Evolutionary conservation across 208 protist species (phyloP), one percentile per base, ranked within the genome.

Genomic region (Trypanosoma scelopori): DNA sequence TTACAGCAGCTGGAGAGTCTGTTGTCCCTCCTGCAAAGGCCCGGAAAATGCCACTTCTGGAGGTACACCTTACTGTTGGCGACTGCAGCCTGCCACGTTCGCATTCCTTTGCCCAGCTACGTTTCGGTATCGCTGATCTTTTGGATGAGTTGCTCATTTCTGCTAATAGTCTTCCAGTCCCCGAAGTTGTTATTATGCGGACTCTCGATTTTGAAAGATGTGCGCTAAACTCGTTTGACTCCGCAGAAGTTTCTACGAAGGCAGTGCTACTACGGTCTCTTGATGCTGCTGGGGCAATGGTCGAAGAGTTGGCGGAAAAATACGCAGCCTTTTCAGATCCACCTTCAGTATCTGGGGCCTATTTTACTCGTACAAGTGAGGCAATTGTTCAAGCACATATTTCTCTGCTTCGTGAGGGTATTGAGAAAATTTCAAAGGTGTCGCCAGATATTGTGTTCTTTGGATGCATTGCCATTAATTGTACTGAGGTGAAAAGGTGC

Each of bases 391-490:
- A 74, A 32, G 43, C 62, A 15, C 59, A 85, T 32, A 58, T 89
- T 22, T 22, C 41, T 16, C 46, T 65, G 6, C 63, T 91, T 59
- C 72, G 79, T 43, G 70, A 81, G 41, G 79, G 58, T 22, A 62
- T 91, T n/a, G 20, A 18, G 18, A 73, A 49, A 43, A 79, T 95
- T 71, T 32, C 59, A 30, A 75, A 62, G 25, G 60, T 62, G n/a
- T 87, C 87, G 13, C 71, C 65, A n/a, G 74, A 88, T 68, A 53
- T 78, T 56, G 81, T 95, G 15, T 91, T 83, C 59, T 87, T 76
- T 67, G 87, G 87, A n/a, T 82, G 82, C 37, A 76, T 95, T 55
- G 81, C 78, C 18, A 82, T 95, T 39, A 71, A 76, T 27, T 91
- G 83, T 60, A 70, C 50, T 23, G 67, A 76, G 2, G 55, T 93